These are phyloP conservation scores for Ustilago esculenta DNA, from an alignment of 1,284 basidiomycete species.

Conservation along the genomic window DNA sequence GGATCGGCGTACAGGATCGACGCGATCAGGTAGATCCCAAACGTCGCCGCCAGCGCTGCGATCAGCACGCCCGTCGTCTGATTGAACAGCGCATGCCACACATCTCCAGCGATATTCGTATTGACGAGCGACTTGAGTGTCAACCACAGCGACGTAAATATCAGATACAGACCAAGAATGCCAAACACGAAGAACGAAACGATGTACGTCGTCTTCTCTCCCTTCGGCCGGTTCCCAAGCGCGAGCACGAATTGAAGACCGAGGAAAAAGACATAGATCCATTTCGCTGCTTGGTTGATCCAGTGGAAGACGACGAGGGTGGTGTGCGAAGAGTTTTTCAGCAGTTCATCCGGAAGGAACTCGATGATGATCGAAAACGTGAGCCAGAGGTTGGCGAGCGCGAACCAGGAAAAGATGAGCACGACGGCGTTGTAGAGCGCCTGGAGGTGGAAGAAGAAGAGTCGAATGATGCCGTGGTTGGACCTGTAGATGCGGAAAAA, in stretches of 20 bases:
- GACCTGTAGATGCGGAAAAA: constrained; percentile 93
- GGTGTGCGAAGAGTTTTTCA: constrained; percentile 78
- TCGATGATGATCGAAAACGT: constrained; percentile 97
- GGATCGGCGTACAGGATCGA: constrained; percentile 95
- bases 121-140: constrained; percentile 53
- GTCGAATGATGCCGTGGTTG: constrained; percentile 80
- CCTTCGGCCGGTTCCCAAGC: constrained; percentile 90
- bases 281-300: constrained; percentile 82
- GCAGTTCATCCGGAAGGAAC: constrained; percentile 77
- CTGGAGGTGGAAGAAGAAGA: constrained; percentile 94
- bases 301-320: constrained; percentile 75
- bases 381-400: constrained; percentile 90
- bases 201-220: constrained; percentile 84
- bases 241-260: constrained; percentile 90
- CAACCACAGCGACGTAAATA: constrained; percentile 63
- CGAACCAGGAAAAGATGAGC: constrained; percentile 90
- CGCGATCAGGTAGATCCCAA: constrained; percentile 72
- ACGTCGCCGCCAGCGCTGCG: constrained; percentile 63
- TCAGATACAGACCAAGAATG: constrained; percentile 61
- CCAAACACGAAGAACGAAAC: constrained; percentile 77
- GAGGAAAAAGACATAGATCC: constrained; percentile 85
- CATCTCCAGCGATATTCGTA: constrained; percentile 15
- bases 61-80: constrained; percentile 61
- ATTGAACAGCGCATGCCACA: constrained; percentile 51
- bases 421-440: constrained; percentile 90